Percentiles rank a stretch among this genome's conserved stretches.
These are phyloP conservation scores for Castanea crenata DNA, from an alignment of 306 rosid species.

Conservation along the genomic window DNA sequence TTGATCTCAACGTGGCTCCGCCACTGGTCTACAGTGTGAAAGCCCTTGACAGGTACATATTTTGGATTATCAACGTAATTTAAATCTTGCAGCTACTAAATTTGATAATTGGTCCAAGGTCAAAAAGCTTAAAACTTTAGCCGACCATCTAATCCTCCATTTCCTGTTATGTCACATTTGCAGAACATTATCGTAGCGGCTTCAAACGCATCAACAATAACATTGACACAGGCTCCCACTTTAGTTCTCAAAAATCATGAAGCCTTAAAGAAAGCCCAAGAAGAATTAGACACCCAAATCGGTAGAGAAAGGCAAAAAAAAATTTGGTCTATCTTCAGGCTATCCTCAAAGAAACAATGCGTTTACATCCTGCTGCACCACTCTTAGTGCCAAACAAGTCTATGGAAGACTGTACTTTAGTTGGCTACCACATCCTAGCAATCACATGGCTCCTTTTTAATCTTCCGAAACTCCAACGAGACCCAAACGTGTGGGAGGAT, in stretches of 20 bases:
- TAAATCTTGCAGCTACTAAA: too few relatives aligned
- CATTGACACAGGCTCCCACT: slow-evolving; percentile 12
- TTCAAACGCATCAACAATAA: not conserved
- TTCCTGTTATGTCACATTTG: not conserved
- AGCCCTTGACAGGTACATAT: too few relatives aligned
- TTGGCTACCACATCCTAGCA: slow-evolving; percentile 12
- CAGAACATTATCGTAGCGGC: slow-evolving; percentile 1
- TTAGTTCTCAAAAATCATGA: slow-evolving; percentile 4
- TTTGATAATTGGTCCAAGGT: too few relatives aligned
- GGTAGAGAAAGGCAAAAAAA: slow-evolving; percentile 21
- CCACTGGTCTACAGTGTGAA: too few relatives aligned
- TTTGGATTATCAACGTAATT: too few relatives aligned
- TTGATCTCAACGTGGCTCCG: too few relatives aligned
- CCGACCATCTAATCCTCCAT: too few relatives aligned
- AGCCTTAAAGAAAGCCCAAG: not conserved
- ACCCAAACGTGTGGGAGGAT: not conserved
- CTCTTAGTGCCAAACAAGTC: slow-evolving; percentile 13
- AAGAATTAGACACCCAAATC: slow-evolving; percentile 3
- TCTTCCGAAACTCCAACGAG: not conserved
- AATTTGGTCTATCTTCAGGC: slow-evolving; percentile 28
- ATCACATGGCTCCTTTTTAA: slow-evolving; percentile 20
- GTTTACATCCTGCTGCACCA: slow-evolving; percentile 31
- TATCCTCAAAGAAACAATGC: slow-evolving; percentile 29
- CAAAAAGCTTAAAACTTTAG: too few relatives aligned
- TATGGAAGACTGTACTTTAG: slow-evolving; percentile 23